Conservation (phyloP, 371 early-diverging fungal species). For the Rhizomucor pusillus region DNA sequence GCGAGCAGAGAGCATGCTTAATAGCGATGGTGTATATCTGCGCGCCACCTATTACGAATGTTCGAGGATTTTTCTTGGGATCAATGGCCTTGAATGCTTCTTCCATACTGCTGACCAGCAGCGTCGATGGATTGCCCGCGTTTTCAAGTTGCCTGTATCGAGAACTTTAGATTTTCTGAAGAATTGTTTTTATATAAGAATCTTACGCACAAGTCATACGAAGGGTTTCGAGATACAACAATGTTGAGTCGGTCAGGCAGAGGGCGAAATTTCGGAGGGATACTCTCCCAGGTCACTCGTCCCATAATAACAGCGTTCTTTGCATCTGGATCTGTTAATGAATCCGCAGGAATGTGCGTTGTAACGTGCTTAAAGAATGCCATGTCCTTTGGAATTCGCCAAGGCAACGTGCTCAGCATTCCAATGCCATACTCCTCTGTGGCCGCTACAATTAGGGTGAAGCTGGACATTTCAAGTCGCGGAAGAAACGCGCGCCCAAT, state of each 20-base stretch:
- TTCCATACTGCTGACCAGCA: slow-evolving; percentile 28
- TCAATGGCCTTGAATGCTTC: slow-evolving; percentile 20
- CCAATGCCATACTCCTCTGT: slow-evolving; percentile 82
- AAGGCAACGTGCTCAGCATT: slow-evolving; percentile 65
- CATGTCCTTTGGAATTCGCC: slow-evolving; percentile 87
- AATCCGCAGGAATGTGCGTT: slow-evolving; percentile 31
- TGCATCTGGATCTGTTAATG: neutral
- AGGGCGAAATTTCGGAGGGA: slow-evolving; percentile 76
- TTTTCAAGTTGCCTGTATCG: slow-evolving; percentile 4
- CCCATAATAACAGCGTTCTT: slow-evolving; percentile 89
- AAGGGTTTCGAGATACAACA: slow-evolving; percentile 68
- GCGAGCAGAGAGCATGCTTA: slow-evolving; percentile 46
- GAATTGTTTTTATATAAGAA: neutral
- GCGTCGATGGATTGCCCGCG: slow-evolving; percentile 9
- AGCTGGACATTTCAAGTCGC: slow-evolving; percentile 22
- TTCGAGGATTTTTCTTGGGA: slow-evolving; percentile 20
- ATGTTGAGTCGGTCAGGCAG: slow-evolving; percentile 76
- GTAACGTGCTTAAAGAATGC: slow-evolving; percentile 78
- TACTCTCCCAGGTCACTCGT: slow-evolving; percentile 84
- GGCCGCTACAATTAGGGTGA: slow-evolving; percentile 77
- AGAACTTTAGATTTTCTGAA: neutral
- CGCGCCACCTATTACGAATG: slow-evolving; percentile 67
- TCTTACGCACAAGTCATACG: slow-evolving; percentile 47
- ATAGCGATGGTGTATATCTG: slow-evolving; percentile 59
- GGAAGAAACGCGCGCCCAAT: too few species aligned